Conservation (phyloP, 1,284 basidiomycete species). For the Inonotus hispidus region DNA sequence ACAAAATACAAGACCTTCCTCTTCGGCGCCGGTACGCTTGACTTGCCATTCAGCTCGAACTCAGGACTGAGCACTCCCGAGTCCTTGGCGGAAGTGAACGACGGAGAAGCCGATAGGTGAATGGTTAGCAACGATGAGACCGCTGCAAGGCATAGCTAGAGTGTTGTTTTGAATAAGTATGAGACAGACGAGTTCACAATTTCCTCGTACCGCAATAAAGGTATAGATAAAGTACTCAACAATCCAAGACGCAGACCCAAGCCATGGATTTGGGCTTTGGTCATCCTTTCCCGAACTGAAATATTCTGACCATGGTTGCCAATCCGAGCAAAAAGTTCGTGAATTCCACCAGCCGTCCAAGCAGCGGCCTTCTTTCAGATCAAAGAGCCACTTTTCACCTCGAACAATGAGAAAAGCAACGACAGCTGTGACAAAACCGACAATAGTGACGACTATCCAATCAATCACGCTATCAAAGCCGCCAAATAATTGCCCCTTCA, state of each 20-base stretch:
- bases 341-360: slow-evolving; percentile 64
- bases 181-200: background rate
- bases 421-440: slow-evolving; percentile 79
- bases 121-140: slow-evolving; percentile 79
- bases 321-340: slow-evolving; percentile 73
- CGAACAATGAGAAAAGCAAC: slow-evolving; percentile 86
- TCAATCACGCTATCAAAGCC: slow-evolving; percentile 79
- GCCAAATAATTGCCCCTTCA: slow-evolving; percentile 68
- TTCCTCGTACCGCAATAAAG: slow-evolving; percentile 61
- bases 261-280: slow-evolving; percentile 22
- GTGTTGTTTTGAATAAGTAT: slow-evolving; percentile 8
- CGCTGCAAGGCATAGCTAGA: slow-evolving; percentile 65
- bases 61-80: slow-evolving; percentile 61
- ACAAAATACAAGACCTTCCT: slow-evolving; percentile 83
- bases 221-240: slow-evolving; percentile 74
- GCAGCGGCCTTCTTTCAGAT: slow-evolving; percentile 92
- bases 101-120: slow-evolving; percentile 81
- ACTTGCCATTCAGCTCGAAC: slow-evolving; percentile 32
- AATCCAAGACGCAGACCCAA: slow-evolving; percentile 33
- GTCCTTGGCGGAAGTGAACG: slow-evolving; percentile 85
- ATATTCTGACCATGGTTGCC: slow-evolving; percentile 70
- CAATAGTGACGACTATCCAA: slow-evolving; percentile 88
- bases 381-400: slow-evolving; percentile 89
- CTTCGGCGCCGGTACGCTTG: slow-evolving; percentile 32
- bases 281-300: slow-evolving; percentile 30